Evolutionary conservation across 176 grass and related monocot species (phyloP).

Genomic region (Carex cristatella): DNA sequence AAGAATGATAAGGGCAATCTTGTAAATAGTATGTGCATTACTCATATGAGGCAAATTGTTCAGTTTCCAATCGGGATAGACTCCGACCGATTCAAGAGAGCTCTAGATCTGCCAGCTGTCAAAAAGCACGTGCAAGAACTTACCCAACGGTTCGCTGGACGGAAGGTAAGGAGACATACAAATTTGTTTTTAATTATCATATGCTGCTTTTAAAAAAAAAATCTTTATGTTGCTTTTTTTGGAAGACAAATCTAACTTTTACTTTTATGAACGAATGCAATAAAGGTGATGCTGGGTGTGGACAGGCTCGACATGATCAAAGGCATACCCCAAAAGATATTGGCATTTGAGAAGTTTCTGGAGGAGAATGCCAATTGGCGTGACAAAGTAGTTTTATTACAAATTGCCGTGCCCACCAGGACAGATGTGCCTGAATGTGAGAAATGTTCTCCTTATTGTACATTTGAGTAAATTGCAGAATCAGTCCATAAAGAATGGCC

Average conservation of each 20-base stretch:
- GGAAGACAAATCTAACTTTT: slow-evolving; percentile 8
- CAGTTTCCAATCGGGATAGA: slow-evolving; percentile 99
- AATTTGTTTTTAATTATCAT: neutral
- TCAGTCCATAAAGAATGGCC: neutral
- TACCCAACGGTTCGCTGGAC: slow-evolving; percentile 50
- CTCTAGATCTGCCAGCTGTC: slow-evolving; percentile 66
- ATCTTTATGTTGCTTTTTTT: neutral
- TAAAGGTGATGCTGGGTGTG: slow-evolving; percentile 98
- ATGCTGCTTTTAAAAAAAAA: neutral
- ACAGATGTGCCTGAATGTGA: slow-evolving; percentile 98
- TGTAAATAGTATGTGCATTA: neutral
- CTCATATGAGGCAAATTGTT: slow-evolving; percentile 42
- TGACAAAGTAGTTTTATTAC: slow-evolving; percentile 86
- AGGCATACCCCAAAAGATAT: slow-evolving; percentile 99
- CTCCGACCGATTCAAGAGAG: slow-evolving; percentile 94
- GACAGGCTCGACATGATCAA: slow-evolving; percentile 99
- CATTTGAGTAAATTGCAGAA: neutral
- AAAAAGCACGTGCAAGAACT: slow-evolving; percentile 76
- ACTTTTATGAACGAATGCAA: slow-evolving; percentile 24
- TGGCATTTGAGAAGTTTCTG: slow-evolving; percentile 99
- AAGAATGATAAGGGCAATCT: neutral
- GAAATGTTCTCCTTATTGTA: slow-evolving; percentile 15
- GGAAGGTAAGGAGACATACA: slow-evolving; percentile 60
- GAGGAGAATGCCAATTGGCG: slow-evolving; percentile 86
- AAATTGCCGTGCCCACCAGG: slow-evolving; percentile 98